Evolutionary conservation across 2,329 filamentous ascomycete species (phyloP).

Genomic region (Sporothrix luriei): DNA sequence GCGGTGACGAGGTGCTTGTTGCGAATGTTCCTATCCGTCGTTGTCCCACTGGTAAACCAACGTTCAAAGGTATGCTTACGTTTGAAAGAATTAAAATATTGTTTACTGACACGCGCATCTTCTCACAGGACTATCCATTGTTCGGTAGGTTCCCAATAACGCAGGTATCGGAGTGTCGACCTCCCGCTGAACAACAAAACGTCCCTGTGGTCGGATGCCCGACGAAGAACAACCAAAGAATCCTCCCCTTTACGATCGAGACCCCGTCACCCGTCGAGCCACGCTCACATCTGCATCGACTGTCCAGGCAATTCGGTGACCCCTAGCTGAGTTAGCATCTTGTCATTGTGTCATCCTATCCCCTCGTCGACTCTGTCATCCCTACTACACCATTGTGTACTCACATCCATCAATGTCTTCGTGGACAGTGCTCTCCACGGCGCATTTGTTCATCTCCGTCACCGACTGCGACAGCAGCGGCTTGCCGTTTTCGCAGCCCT

Average conservation of each 20-base stretch:
- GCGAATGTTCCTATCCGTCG: no score
- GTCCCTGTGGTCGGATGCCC: background rate
- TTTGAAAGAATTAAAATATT: no score
- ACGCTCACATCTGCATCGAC: conserved; percentile 4
- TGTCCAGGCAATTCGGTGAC: conserved; percentile 12
- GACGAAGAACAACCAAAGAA: no score
- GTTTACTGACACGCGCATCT: no score
- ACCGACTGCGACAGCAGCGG: conserved; percentile 36
- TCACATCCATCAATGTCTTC: conserved; percentile 24
- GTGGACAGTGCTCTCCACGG: conserved; percentile 19
- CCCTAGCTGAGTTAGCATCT: background rate
- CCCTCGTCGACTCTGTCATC: background rate
- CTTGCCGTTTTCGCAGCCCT: conserved; percentile 34
- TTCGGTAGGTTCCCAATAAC: no score
- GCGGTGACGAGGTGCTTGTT: no score
- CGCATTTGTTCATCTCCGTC: conserved; percentile 35
- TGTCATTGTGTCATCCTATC: background rate
- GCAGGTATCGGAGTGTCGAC: no score
- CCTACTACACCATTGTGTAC: background rate
- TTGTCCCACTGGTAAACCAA: no score
- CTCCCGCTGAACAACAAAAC: background rate
- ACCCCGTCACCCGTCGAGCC: background rate
- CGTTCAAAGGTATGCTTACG: no score
- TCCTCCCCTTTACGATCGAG: background rate
- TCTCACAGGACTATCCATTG: no score